These are phyloP conservation scores for Fusarium sp. DNA, from an alignment of 2,329 filamentous ascomycete genomes.

Conservation along the genomic window DNA sequence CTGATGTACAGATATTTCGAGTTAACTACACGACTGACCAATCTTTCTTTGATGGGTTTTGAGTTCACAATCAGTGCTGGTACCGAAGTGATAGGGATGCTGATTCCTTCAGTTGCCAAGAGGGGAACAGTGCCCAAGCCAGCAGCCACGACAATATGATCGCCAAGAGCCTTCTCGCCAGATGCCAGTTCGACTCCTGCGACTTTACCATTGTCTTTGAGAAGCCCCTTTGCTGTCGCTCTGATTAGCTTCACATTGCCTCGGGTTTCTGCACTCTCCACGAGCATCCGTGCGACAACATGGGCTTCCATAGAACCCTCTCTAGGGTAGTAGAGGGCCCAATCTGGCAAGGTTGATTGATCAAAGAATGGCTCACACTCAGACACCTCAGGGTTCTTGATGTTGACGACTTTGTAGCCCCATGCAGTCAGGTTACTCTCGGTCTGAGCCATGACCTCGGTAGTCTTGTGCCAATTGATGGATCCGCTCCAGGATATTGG, in stretches of 20 bases:
- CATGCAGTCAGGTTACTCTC: background rate
- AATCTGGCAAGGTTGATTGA: background rate
- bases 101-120: background rate
- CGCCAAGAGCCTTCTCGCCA: background rate
- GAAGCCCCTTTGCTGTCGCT: background rate
- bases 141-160: conserved; percentile 24
- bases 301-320: conserved; percentile 31
- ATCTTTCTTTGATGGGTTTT: background rate
- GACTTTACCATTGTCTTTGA: background rate
- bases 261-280: conserved; percentile 1
- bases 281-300: conserved; percentile 11
- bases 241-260: background rate
- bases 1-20: conserved; percentile 19
- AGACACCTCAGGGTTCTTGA: background rate
- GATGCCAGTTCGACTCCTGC: conserved; percentile 4
- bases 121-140: conserved; percentile 15
- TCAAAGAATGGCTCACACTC: conserved; percentile 3
- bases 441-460: background rate
- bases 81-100: background rate
- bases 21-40: conserved; percentile 12
- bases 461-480: conserved; percentile 21
- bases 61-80: conserved; percentile 24
- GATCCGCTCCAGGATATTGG: conserved; percentile 29
- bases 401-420: conserved; percentile 2
- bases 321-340: conserved; percentile 1